Conservation (phyloP, 1,284 basidiomycete species). For the Tilletia walkeri region DNA sequence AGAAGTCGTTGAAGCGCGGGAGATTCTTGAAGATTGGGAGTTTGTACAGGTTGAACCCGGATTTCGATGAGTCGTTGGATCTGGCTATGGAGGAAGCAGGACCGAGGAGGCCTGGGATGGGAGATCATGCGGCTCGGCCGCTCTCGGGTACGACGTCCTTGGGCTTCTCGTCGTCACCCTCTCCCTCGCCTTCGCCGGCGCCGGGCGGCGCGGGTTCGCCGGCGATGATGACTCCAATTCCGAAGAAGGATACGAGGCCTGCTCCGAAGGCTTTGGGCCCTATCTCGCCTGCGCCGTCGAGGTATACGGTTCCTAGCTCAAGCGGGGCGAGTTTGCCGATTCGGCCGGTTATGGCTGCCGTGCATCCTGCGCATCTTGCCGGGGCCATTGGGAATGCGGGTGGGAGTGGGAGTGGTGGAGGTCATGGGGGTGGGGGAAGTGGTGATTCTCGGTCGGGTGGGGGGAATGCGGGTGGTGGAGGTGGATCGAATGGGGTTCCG, state of each 20-base stretch:
- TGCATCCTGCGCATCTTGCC: slow-evolving; percentile 5
- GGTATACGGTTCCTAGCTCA: slow-evolving; percentile 1
- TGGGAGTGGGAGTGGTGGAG: not conserved
- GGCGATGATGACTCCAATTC: slow-evolving; percentile 19
- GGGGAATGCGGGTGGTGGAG: not conserved
- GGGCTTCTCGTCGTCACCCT: slow-evolving; percentile 6
- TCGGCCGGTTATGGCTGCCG: slow-evolving; percentile 11
- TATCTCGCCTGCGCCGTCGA: not conserved
- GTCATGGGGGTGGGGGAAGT: not conserved
- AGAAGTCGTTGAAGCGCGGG: slow-evolving; percentile 52
- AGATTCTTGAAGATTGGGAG: slow-evolving; percentile 48
- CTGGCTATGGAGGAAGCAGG: slow-evolving; percentile 24
- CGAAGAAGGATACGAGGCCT: not conserved
- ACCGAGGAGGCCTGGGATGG: slow-evolving; percentile 33
- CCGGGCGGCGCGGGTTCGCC: too few relatives aligned
- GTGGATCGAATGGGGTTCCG: not conserved
- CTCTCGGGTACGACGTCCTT: slow-evolving; percentile 17
- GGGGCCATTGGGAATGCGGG: not conserved
- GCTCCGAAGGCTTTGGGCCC: not conserved
- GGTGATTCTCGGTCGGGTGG: not conserved
- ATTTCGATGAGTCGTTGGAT: slow-evolving; percentile 39
- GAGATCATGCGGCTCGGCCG: slow-evolving; percentile 40
- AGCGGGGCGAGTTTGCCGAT: slow-evolving; percentile 6
- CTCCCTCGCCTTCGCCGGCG: too few relatives aligned
- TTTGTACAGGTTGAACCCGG: slow-evolving; percentile 48